Percentiles rank a stretch among this genome's conserved stretches.
Conservation (phyloP, 2,329 filamentous ascomycete genomes). For the Penicillium aurantiogriseum region DNA sequence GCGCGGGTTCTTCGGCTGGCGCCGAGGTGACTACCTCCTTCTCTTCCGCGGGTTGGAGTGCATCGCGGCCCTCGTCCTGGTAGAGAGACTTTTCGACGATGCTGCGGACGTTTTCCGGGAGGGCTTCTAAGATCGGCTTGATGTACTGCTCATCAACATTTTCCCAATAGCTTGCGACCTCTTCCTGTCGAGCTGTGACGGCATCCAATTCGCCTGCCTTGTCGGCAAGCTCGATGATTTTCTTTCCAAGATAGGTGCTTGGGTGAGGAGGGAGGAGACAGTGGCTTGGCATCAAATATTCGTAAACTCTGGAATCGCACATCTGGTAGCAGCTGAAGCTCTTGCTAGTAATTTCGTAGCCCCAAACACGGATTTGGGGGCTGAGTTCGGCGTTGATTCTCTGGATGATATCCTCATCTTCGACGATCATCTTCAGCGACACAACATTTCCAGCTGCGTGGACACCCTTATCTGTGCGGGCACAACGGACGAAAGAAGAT, state of each 20-base stretch:
- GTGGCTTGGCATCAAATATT: constrained; percentile 93
- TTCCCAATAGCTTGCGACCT: constrained; percentile 79
- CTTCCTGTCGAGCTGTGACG: constrained; percentile 67
- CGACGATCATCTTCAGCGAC: constrained; percentile 91
- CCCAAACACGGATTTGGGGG: constrained; percentile 92
- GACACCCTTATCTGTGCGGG: constrained; percentile 94
- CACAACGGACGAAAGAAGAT: constrained; percentile 88
- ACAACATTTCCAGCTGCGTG: constrained; percentile 95
- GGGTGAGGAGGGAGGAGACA: constrained; percentile 90
- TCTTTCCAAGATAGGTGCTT: constrained; percentile 78
- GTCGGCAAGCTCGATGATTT: constrained; percentile 74
- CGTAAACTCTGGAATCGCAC: constrained; percentile 94
- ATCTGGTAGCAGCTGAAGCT: constrained; percentile 92
- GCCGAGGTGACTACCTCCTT: constrained; percentile 12
- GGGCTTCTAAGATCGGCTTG: constrained; percentile 59
- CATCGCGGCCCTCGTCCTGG: constrained; percentile 33
- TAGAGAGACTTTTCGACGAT: constrained; percentile 43
- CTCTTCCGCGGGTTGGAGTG: constrained; percentile 21
- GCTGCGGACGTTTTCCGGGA: constrained; percentile 44
- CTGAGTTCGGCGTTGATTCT: constrained; percentile 87
- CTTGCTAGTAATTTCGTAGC: constrained; percentile 82
- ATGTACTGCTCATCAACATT: constrained; percentile 78
- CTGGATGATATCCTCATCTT: constrained; percentile 80
- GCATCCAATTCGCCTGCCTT: constrained; percentile 69
- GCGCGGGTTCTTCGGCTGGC: background rate